Percentiles rank a stretch among this genome's conserved stretches.
Conservation (phyloP, 2,329 filamentous ascomycete genomes). For the Phyllosticta citribraziliensis region DNA sequence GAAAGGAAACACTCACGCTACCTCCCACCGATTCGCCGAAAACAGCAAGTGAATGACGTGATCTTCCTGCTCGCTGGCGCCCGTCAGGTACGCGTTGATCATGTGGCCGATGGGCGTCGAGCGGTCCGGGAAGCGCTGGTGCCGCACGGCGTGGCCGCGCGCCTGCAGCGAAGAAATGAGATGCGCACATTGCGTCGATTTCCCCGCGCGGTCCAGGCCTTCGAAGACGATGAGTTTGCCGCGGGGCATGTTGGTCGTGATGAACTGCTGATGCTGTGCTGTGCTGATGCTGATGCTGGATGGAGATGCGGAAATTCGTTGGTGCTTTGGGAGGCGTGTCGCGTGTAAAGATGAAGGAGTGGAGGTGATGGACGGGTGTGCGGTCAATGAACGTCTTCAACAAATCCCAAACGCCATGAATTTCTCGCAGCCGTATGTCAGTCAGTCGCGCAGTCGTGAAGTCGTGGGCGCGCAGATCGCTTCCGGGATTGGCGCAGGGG, state of each 20-base stretch:
- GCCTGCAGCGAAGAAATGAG: slow-evolving; percentile 47
- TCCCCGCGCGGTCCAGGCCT: slow-evolving; percentile 81
- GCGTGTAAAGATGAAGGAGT: no score
- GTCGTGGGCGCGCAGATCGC: slow-evolving; percentile 3
- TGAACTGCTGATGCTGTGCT: not conserved
- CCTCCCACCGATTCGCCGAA: slow-evolving; percentile 84
- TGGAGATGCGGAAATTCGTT: not conserved
- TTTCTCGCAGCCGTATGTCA: not conserved
- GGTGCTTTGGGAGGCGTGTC: no score
- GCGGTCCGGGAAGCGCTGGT: slow-evolving; percentile 68
- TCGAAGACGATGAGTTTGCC: slow-evolving; percentile 78
- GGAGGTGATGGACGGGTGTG: no score
- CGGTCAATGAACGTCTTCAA: not conserved
- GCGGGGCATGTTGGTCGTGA: slow-evolving; percentile 29
- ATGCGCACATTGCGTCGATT: slow-evolving; percentile 77
- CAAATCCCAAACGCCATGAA: not conserved
- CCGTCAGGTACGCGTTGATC: slow-evolving; percentile 75
- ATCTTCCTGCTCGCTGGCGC: slow-evolving; percentile 65
- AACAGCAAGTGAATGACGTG: slow-evolving; percentile 86
- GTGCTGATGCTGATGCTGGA: slow-evolving; percentile 7
- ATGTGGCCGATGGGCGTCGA: slow-evolving; percentile 76
- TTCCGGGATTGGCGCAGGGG: not conserved
- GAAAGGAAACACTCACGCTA: slow-evolving; percentile 26
- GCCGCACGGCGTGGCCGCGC: slow-evolving; percentile 43
- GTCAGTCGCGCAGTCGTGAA: slow-evolving; percentile 1